These are phyloP conservation scores for Dendrocalamus latiflorus DNA, from an alignment of 202 grass and related monocot genomes.

Conservation along the genomic window DNA sequence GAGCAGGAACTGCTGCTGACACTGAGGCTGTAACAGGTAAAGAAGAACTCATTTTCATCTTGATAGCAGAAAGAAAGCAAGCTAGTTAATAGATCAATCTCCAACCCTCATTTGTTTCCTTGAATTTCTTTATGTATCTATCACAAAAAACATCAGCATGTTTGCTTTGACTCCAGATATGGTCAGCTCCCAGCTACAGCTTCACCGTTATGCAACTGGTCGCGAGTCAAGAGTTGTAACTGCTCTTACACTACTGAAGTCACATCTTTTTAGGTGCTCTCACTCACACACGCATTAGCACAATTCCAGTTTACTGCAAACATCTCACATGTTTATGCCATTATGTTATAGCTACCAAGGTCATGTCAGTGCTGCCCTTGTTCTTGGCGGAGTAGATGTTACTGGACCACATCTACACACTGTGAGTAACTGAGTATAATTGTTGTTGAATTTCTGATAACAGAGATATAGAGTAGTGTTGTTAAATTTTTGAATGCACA, in stretches of 20 bases:
- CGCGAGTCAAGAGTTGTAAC: conserved; percentile 92
- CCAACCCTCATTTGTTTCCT: neutral
- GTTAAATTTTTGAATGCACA: too few species aligned
- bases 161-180: conserved; percentile 65
- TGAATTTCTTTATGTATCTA: conserved; percentile 4
- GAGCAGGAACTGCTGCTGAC: too few species aligned
- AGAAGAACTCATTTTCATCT: neutral
- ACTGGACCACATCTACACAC: conserved; percentile 98
- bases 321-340: neutral
- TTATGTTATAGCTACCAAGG: conserved; percentile 79
- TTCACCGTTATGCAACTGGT: conserved; percentile 92
- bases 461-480: too few species aligned
- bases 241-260: conserved; percentile 79
- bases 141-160: neutral
- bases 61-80: neutral
- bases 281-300: neutral
- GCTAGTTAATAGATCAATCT: neutral
- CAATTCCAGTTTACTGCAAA: neutral
- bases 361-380: conserved; percentile 94
- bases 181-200: conserved; percentile 96
- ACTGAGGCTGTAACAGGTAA: conserved; percentile 87
- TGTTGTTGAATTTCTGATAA: neutral
- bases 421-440: conserved; percentile 48
- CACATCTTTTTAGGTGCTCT: conserved; percentile 81
- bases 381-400: conserved; percentile 98